Evolutionary conservation across 805 yeast genomes (phyloP).

Genomic region (Hanseniaspora taiwanica): DNA sequence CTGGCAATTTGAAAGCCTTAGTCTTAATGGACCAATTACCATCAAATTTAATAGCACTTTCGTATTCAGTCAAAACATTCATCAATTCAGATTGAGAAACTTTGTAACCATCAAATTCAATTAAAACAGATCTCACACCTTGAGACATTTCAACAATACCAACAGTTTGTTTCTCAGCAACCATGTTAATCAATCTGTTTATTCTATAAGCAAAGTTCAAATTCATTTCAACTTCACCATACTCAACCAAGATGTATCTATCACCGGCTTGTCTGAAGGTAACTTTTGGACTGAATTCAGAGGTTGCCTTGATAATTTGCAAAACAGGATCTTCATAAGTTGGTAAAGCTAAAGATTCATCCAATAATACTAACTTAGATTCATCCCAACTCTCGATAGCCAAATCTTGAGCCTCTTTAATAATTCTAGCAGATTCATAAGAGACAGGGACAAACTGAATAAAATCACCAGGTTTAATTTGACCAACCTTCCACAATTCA

Average conservation of each 20-base stretch:
- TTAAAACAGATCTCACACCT: constrained; percentile 89
- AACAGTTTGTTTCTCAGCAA: constrained; percentile 43
- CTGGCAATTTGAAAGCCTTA: constrained; percentile 71
- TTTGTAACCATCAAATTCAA: constrained; percentile 60
- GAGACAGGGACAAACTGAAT: constrained; percentile 70
- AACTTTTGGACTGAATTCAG: constrained; percentile 48
- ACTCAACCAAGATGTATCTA: constrained; percentile 80
- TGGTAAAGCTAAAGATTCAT: constrained; percentile 22
- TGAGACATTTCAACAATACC: constrained; percentile 95
- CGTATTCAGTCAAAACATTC: constrained; percentile 56
- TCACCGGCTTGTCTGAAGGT: constrained; percentile 96
- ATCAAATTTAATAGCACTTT: constrained; percentile 56
- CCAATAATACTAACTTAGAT: constrained; percentile 18
- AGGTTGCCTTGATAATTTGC: constrained; percentile 32
- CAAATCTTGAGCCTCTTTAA: constrained; percentile 50
- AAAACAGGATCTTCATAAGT: constrained; percentile 61
- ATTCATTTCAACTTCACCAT: constrained; percentile 82
- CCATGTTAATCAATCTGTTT: constrained; percentile 66
- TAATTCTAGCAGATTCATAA: constrained; percentile 50
- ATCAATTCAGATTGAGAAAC: constrained; percentile 52
- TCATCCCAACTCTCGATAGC: constrained; percentile 26
- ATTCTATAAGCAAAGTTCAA: constrained; percentile 77
- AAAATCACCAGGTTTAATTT: constrained; percentile 86
- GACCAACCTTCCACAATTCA: constrained; percentile 98
- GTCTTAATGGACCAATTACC: constrained; percentile 81